Conservation (phyloP, 2,329 filamentous ascomycete genomes). For the Colletotrichum lupini region DNA sequence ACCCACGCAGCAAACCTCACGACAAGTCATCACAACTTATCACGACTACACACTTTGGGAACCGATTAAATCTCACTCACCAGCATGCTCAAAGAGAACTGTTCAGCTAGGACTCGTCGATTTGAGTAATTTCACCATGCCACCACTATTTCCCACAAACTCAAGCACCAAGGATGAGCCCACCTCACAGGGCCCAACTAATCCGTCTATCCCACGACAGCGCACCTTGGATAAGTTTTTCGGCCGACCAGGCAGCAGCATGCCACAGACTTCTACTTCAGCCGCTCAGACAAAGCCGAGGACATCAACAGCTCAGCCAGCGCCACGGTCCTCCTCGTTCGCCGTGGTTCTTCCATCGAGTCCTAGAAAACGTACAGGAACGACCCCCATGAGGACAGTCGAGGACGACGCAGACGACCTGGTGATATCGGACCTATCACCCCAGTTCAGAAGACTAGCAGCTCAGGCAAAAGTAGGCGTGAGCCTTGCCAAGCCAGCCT, state of each 20-base stretch:
- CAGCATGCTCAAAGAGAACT: neutral
- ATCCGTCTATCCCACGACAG: conserved; percentile 8
- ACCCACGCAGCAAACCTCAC: neutral
- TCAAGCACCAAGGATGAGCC: neutral
- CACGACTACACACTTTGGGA: neutral
- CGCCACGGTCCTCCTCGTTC: conserved; percentile 10
- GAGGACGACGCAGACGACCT: conserved; percentile 31
- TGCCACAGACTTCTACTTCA: neutral
- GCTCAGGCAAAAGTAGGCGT: conserved; percentile 24
- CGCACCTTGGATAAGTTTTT: conserved; percentile 24
- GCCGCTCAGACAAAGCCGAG: neutral
- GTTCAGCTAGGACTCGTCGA: neutral
- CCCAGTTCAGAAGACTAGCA: conserved; percentile 28
- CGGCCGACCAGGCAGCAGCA: neutral
- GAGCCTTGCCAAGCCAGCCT: conserved; percentile 31
- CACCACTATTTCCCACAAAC: neutral
- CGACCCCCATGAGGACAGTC: conserved; percentile 12
- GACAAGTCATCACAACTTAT: neutral
- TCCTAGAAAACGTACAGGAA: neutral
- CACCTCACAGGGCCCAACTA: neutral
- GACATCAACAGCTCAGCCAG: conserved; percentile 23
- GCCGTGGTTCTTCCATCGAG: conserved; percentile 30
- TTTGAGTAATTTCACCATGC: conserved; percentile 4
- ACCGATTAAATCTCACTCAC: neutral
- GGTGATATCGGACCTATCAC: conserved; percentile 39